These are phyloP conservation scores for Emmonsia crescens DNA, from an alignment of 2,329 filamentous ascomycete genomes.

Conservation along the genomic window DNA sequence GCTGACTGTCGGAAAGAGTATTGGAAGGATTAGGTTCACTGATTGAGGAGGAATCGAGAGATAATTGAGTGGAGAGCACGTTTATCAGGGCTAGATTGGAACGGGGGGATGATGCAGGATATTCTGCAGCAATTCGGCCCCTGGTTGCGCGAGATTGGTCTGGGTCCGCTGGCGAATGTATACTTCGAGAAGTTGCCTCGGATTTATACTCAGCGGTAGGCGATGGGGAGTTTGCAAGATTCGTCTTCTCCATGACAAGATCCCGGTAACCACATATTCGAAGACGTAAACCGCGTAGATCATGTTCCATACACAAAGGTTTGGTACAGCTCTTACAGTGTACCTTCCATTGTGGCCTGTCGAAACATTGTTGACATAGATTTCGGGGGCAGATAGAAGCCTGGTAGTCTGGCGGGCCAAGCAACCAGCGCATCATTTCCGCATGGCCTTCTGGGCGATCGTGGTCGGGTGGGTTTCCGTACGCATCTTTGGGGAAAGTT, in stretches of 20 bases:
- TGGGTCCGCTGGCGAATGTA: neutral
- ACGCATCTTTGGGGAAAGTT: conserved; percentile 30
- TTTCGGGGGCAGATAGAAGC: conserved; percentile 44
- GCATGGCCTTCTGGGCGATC: conserved; percentile 30
- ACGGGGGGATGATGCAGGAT: conserved; percentile 5
- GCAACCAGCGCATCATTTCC: conserved; percentile 37
- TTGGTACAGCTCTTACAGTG: conserved; percentile 47
- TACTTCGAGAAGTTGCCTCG: neutral
- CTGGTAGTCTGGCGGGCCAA: conserved; percentile 37
- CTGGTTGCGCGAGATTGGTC: conserved; percentile 8
- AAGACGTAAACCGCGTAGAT: conserved; percentile 45
- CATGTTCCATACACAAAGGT: conserved; percentile 49
- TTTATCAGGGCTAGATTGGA: conserved; percentile 17
- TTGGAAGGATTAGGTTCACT: neutral
- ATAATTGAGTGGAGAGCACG: conserved; percentile 20
- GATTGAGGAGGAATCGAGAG: neutral
- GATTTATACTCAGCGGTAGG: neutral
- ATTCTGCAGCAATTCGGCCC: neutral
- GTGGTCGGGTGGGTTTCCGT: conserved; percentile 32
- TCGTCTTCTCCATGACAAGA: conserved; percentile 39
- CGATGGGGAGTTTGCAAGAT: conserved; percentile 24
- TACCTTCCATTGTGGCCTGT: conserved; percentile 49
- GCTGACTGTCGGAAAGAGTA: neutral
- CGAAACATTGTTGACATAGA: conserved; percentile 47
- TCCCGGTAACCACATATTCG: conserved; percentile 49